These are phyloP conservation scores for Yarrowia sp. DNA, from an alignment of 805 yeast genomes.

Conservation along the genomic window DNA sequence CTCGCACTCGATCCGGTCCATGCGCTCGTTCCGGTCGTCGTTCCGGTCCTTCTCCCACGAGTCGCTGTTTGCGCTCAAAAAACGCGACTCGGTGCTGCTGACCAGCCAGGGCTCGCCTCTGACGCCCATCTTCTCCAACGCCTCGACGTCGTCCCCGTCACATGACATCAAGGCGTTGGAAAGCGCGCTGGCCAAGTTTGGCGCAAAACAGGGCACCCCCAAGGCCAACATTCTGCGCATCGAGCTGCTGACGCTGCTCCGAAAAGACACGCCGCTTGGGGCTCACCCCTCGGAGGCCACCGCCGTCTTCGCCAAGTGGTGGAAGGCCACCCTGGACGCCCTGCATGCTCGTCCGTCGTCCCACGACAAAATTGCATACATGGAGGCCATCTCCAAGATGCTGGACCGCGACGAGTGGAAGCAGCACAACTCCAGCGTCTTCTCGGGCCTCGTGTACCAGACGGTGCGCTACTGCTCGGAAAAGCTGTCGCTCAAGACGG, in stretches of 20 bases:
- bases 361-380: conserved; percentile 52
- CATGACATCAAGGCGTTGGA: conserved; percentile 47
- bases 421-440: conserved; percentile 38
- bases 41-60: conserved; percentile 37
- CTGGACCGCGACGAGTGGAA: conserved; percentile 53
- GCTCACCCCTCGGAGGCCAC: conserved; percentile 44
- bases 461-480: conserved; percentile 63
- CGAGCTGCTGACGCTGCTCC: conserved; percentile 53
- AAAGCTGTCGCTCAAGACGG: conserved; percentile 57
- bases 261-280: conserved; percentile 42
- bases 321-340: conserved; percentile 50
- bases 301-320: conserved; percentile 51
- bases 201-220: conserved; percentile 47
- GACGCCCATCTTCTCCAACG: conserved; percentile 16
- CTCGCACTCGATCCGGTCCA: conserved; percentile 20
- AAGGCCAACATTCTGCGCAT: conserved; percentile 53
- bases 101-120: conserved; percentile 3
- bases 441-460: conserved; percentile 51
- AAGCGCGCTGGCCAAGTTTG: conserved; percentile 46
- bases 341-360: conserved; percentile 47
- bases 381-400: conserved; percentile 52
- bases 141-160: conserved; percentile 32
- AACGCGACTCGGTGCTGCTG: conserved; percentile 7
- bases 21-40: conserved; percentile 34
- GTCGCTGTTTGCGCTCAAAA: conserved; percentile 32